Base-by-base conservation (phyloP, 2,329 filamentous ascomycete species). In the Daldinia sp. region DNA sequence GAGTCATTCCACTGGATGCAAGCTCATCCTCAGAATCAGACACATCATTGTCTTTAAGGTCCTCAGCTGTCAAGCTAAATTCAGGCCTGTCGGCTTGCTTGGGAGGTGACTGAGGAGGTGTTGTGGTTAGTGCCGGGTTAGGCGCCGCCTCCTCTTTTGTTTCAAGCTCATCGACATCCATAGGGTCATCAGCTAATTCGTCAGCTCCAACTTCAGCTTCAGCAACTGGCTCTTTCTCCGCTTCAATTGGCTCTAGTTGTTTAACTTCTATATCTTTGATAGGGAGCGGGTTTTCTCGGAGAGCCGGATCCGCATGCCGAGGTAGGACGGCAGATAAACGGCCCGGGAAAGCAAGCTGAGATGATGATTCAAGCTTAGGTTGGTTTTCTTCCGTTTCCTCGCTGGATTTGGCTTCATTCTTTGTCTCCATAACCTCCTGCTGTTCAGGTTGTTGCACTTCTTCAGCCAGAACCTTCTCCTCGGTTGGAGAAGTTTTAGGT, bases 1-100 rank as follows among this genome's bases (percentile, higher is more conserved):
- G 57, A 68, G 74, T 69, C 67, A 76, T 77, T 70, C 73, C 67
- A 69, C 72, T 78, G 28, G 76, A 66, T 56, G 81, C 75, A 68
- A 82, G 78, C 68, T 89, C 87, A 57, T 88, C 86, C 41, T 89
- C 87, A 0, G 85, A 87, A 4, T 89, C 87, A 0, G 84, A 85
- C 37, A 79, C 74, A 44, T 79, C 75, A 44, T 79, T 75, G 48
- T 82, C 82, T 3, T 82, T 77, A 4, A 85, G 73, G 37, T 87
- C 84, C 72, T 84, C 84, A 13, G 83, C 77, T 7, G 85, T 82
- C 4, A 89, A 81, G 13, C 77, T 78, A 68, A 84, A 86, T n/a
- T 75, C 73, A 18, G 69, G 54, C 13, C 76, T 77, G 3, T 71
- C 64, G 3, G 72, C 63, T 15, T 56, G 70, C 59, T 77, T 75